These are phyloP conservation scores for Phytophthora chlamydospora DNA, from an alignment of 352 stramenopile genomes.

Conservation along the genomic window DNA sequence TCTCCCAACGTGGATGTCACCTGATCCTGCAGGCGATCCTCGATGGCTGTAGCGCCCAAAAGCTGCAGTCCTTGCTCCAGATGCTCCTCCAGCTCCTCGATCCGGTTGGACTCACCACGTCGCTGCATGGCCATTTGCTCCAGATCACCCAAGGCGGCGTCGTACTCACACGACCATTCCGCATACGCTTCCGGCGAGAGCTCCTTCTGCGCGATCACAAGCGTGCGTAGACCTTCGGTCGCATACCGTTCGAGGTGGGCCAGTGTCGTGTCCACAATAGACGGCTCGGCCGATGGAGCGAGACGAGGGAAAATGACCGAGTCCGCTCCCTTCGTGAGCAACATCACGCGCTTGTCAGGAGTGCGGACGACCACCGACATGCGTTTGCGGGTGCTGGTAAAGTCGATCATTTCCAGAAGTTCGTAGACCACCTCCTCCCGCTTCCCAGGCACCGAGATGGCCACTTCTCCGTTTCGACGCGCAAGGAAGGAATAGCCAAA, in stretches of 20 bases:
- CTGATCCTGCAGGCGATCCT: conserved; percentile 82
- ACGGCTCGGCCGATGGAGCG: conserved; percentile 13
- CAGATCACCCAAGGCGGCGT: conserved; percentile 72
- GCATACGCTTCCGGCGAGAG: conserved; percentile 67
- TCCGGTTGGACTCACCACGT: conserved; percentile 62
- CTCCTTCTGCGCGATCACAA: conserved; percentile 89
- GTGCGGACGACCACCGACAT: conserved; percentile 98
- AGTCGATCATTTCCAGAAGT: conserved; percentile 97
- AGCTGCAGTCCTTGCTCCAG: conserved; percentile 77
- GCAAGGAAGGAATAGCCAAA: conserved; percentile 83
- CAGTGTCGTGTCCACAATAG: conserved; percentile 66
- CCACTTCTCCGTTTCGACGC: conserved; percentile 66
- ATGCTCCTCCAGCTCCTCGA: conserved; percentile 85
- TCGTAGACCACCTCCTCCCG: conserved; percentile 68
- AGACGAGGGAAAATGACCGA: conserved; percentile 81
- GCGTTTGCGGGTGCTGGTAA: conserved; percentile 97
- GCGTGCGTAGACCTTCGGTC: conserved; percentile 85
- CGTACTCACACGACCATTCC: conserved; percentile 80
- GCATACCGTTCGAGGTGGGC: conserved; percentile 87
- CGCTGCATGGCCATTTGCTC: conserved; percentile 69
- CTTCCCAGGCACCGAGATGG: conserved; percentile 49
- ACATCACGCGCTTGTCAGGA: conserved; percentile 61
- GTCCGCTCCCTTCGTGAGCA: conserved; percentile 88
- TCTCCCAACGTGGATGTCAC: conserved; percentile 81
- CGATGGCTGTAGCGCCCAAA: conserved; percentile 80